phyloP scores from a whole-genome alignment of 345 rosid genomes.

The Gossypium herbaceum region DNA sequence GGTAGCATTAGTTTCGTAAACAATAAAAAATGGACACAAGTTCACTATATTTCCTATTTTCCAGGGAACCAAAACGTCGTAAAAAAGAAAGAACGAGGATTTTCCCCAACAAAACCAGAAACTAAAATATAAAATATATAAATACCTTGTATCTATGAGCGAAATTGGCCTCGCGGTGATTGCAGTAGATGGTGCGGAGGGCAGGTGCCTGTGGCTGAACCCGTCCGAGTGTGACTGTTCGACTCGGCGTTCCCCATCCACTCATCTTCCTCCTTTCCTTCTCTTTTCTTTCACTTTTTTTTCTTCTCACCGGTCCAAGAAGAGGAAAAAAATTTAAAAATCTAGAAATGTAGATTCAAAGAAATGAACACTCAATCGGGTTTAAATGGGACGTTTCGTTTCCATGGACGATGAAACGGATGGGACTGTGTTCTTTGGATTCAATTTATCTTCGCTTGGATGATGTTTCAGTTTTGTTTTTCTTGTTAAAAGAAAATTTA shows the following conservation, averaged over 20 bases:
- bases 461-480: background rate
- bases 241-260: constrained; percentile 52
- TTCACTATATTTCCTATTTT: constrained; percentile 9
- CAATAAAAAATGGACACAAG: background rate
- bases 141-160: constrained; percentile 76
- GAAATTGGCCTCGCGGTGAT: constrained; percentile 89
- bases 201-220: constrained; percentile 98
- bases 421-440: constrained; percentile 13
- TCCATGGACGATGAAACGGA: constrained; percentile 27
- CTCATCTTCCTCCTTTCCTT: constrained; percentile 39
- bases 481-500: background rate
- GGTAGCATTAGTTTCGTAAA: background rate
- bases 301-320: constrained; percentile 18
- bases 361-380: background rate
- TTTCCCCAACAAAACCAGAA: background rate
- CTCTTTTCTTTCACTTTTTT: background rate
- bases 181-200: constrained; percentile 84
- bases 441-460: background rate
- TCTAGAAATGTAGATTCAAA: background rate
- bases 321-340: background rate
- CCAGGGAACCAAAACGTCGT: background rate
- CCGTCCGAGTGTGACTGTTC: constrained; percentile 83
- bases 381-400: constrained; percentile 6
- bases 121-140: background rate
- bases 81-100: background rate